phyloP scores from a whole-genome alignment of 495 filamentous ascomycete species.

The Trichocladium uniseriatum region DNA sequence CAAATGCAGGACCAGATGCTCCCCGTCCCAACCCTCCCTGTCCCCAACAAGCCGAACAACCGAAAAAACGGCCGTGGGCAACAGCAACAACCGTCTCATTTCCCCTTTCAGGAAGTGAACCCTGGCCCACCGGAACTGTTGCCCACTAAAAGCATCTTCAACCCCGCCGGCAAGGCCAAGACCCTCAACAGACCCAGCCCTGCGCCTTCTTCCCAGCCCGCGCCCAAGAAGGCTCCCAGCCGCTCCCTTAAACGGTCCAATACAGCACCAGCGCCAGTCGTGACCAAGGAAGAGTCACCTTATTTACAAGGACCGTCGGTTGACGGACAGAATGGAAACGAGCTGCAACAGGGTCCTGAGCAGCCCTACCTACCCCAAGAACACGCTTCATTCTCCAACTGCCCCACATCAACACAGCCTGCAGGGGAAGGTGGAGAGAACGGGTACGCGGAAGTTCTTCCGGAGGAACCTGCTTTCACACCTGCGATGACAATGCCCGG shows the following conservation, averaged over 20 bases:
- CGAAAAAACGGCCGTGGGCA: constrained; percentile 6
- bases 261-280: constrained; percentile 17
- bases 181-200: constrained; percentile 15
- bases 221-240: constrained; percentile 8
- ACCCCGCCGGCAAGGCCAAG: constrained; percentile 25
- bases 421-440: neutral
- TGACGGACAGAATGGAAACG: constrained; percentile 2
- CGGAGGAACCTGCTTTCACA: neutral
- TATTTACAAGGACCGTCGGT: neutral
- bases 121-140: constrained; percentile 38
- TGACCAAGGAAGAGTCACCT: constrained; percentile 9
- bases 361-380: neutral
- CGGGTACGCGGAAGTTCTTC: neutral
- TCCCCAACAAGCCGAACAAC: constrained; percentile 7
- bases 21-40: constrained; percentile 5
- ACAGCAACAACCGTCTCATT: constrained; percentile 15
- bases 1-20: constrained; percentile 13
- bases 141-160: constrained; percentile 38
- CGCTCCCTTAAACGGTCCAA: constrained; percentile 20
- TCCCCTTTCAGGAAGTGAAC: constrained; percentile 33
- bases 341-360: neutral
- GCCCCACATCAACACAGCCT: neutral
- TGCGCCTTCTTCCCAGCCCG: constrained; percentile 3
- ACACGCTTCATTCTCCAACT: neutral
- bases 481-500: constrained; percentile 4